Evolutionary conservation across 2,329 filamentous ascomycete genomes (phyloP).

Genomic region (Clonostachys solani): DNA sequence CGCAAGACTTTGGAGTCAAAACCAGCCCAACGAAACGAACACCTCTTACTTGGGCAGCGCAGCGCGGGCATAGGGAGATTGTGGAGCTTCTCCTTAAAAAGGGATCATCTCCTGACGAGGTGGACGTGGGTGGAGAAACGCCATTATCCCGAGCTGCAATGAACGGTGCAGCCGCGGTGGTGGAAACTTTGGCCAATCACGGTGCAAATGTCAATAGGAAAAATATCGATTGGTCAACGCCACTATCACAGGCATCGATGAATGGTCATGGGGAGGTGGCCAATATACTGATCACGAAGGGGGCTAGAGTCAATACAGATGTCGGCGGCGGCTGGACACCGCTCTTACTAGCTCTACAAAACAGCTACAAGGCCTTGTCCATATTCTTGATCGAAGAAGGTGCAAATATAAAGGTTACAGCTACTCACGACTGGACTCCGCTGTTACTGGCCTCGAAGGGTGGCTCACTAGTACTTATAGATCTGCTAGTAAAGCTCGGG

Average conservation of each 20-base stretch:
- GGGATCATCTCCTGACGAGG: background rate
- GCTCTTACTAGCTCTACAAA: background rate
- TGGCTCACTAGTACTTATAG: too few species aligned
- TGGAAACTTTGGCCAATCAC: background rate
- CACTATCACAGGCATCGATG: background rate
- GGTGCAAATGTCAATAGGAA: background rate
- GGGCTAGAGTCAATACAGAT: background rate
- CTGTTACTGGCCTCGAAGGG: too few species aligned
- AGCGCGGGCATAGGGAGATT: background rate
- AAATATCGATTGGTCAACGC: background rate
- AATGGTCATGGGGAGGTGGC: background rate
- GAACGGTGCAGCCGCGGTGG: background rate
- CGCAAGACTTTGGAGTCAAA: background rate
- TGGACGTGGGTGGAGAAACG: background rate
- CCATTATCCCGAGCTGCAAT: background rate
- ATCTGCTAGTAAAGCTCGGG: background rate
- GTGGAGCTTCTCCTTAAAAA: background rate
- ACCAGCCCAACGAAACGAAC: background rate
- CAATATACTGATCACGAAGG: background rate
- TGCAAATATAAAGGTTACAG: background rate
- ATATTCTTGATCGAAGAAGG: background rate
- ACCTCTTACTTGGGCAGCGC: background rate
- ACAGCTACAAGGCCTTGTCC: background rate
- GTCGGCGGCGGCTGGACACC: background rate
- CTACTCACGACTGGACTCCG: too few species aligned